phyloP scores from a whole-genome alignment of 73 alveolate species.

The Blepharisma japonicum region DNA sequence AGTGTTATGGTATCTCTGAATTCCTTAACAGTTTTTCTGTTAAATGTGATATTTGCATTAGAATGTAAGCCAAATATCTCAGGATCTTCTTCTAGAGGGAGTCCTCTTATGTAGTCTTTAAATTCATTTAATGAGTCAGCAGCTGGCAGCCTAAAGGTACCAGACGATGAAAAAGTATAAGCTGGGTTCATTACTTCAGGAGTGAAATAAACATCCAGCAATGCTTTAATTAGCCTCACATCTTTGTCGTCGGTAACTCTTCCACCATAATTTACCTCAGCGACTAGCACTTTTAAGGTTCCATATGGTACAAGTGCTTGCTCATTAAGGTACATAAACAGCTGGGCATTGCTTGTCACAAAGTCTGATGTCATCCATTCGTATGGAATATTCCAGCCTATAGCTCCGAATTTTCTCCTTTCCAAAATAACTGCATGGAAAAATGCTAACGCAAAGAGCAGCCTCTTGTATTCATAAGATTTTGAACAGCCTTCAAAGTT shows the following conservation, averaged over 20 bases:
- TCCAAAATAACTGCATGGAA: slow-evolving; percentile 99
- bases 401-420: slow-evolving; percentile 99
- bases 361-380: slow-evolving; percentile 99
- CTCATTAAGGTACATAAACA: slow-evolving; percentile 95
- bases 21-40: slow-evolving; percentile 90
- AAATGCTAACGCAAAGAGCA: slow-evolving; percentile 98
- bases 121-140: slow-evolving; percentile 69
- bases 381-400: slow-evolving; percentile 99
- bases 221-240: slow-evolving; percentile 94
- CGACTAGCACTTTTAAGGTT: slow-evolving; percentile 86
- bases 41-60: slow-evolving; percentile 97
- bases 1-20: slow-evolving; percentile 86
- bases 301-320: slow-evolving; percentile 90
- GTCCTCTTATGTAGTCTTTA: slow-evolving; percentile 78
- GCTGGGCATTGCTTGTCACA: slow-evolving; percentile 87
- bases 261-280: slow-evolving; percentile 99
- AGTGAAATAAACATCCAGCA: slow-evolving; percentile 85
- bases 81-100: slow-evolving; percentile 99
- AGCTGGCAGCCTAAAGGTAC: slow-evolving; percentile 84
- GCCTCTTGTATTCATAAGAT: slow-evolving; percentile 84
- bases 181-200: slow-evolving; percentile 58
- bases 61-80: slow-evolving; percentile 99
- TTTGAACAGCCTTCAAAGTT: slow-evolving; percentile 54
- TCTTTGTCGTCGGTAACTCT: slow-evolving; percentile 99
- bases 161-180: slow-evolving; percentile 71